phyloP scores from a whole-genome alignment of 2,329 filamentous ascomycete genomes.

The Ophiosphaerella korrae region DNA sequence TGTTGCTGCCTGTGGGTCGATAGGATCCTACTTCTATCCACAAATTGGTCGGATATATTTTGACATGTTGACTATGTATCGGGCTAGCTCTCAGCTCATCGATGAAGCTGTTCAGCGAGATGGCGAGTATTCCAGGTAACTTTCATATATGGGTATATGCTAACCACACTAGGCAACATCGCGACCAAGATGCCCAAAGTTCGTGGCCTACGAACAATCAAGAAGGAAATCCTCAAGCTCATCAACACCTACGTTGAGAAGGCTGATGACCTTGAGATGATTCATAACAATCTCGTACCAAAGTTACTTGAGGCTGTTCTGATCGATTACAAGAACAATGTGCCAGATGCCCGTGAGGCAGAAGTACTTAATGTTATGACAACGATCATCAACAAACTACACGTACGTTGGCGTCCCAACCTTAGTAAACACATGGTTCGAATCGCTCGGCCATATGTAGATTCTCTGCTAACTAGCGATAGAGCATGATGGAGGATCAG shows the following conservation, averaged over 20 bases:
- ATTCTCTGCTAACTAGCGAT: conserved; percentile 27
- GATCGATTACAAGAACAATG: conserved; percentile 95
- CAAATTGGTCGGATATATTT: conserved; percentile 97
- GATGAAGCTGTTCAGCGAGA: conserved; percentile 88
- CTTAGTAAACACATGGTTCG: conserved; percentile 57
- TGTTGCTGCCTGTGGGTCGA: conserved; percentile 95
- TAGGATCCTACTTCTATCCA: conserved; percentile 96
- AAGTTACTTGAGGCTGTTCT: conserved; percentile 91
- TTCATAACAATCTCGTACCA: conserved; percentile 93
- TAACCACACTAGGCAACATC: conserved; percentile 70
- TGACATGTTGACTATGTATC: conserved; percentile 99
- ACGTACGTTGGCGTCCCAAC: conserved; percentile 72
- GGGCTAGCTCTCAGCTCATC: conserved; percentile 93
- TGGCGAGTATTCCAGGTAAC: conserved; percentile 58
- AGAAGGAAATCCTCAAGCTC: conserved; percentile 98
- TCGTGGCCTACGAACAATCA: conserved; percentile 92
- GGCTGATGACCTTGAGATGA: conserved; percentile 92
- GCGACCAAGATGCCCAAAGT: conserved; percentile 98
- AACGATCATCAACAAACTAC: conserved; percentile 93
- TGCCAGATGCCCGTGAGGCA: conserved; percentile 91
- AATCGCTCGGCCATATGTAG: conserved; percentile 28
- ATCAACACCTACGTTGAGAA: conserved; percentile 99
- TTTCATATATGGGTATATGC: conserved; percentile 4
- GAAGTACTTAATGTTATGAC: conserved; percentile 98
- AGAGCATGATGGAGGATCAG: conserved; percentile 97